Percentiles rank a stretch among this genome's conserved stretches.
These are phyloP conservation scores for Boletus rufocinnamomeus DNA, from an alignment of 768 basidiomycete genomes.

Conservation along the genomic window DNA sequence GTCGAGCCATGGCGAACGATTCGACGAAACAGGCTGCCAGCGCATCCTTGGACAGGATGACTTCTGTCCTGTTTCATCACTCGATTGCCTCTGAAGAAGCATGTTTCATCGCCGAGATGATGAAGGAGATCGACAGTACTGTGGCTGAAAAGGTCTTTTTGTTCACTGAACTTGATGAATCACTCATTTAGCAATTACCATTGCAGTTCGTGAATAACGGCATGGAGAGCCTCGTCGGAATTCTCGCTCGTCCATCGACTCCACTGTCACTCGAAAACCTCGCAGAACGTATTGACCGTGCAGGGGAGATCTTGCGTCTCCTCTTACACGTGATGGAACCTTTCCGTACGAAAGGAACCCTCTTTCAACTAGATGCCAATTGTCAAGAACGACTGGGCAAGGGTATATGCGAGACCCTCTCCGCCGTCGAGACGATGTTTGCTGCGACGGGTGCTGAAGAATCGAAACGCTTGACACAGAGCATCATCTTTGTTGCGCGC, in stretches of 20 bases:
- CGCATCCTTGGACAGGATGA: constrained; percentile 64
- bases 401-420: constrained; percentile 50
- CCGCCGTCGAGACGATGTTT: constrained; percentile 41
- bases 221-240: constrained; percentile 60
- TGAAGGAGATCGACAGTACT: constrained; percentile 61
- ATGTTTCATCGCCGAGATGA: constrained; percentile 82
- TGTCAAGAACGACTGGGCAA: constrained; percentile 59
- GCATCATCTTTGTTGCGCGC: constrained; percentile 59
- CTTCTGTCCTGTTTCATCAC: constrained; percentile 67
- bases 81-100: constrained; percentile 79
- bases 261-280: constrained; percentile 32
- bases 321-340: constrained; percentile 70
- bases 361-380: constrained; percentile 48
- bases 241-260: constrained; percentile 42
- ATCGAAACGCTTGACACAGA: constrained; percentile 38
- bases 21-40: constrained; percentile 53
- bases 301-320: constrained; percentile 69
- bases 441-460: constrained; percentile 23
- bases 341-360: constrained; percentile 49
- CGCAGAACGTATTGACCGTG: constrained; percentile 48
- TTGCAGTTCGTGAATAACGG: constrained; percentile 75
- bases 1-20: constrained; percentile 63
- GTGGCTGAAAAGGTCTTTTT: constrained; percentile 65
- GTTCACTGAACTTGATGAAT: neutral
- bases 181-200: neutral